Evolutionary conservation across 2,329 filamentous ascomycete species (phyloP), one percentile per base, ranked within the genome.

Genomic region (Remersonia thermophila): DNA sequence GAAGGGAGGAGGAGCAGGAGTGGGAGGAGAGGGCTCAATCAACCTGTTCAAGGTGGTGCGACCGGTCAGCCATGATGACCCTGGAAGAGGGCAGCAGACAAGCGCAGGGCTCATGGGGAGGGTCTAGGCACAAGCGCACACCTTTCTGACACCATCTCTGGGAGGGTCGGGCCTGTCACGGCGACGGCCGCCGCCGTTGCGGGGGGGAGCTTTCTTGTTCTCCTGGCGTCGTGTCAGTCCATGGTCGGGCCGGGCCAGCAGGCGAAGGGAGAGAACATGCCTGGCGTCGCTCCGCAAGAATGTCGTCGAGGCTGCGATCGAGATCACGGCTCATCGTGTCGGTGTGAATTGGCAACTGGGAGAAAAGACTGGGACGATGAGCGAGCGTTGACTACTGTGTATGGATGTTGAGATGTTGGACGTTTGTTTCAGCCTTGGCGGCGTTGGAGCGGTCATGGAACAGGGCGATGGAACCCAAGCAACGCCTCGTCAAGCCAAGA

Each of bases 141-240:
- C 85, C 85, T 93, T 93, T 86, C 80, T 87, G 58, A 89, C 73
- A 62, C 83, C 83, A 63, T 91, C 83, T 63, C 83, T 80, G 54
- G 82, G 80, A 51, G 71, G 79, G 32, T 61, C 55, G 27, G 65
- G 59, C 38, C 51, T 48, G 23, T 58, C 54, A 28, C 55, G 51
- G 27, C 54, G 50, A 36, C 52, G 58, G 31, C 41, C 40, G 28
- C 44, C 36, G 29, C 37, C 39, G 30, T 45, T 41, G 18, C 44
- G 40, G 35, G 43, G 25, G 13, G 42, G 40, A 40, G 35, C 39
- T 31, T 44, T 37, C 39, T 40, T 43, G 33, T 41, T 47, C 41
- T 54, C 33, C 16, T 36, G 31, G 26, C 31, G 33, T 26, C 13
- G 26, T 29, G 45, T 43, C 27, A 46, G 41, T 33, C 23, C n/a